phyloP scores from a whole-genome alignment of 2,329 filamentous ascomycete species.

The Fusarium protoensiforme region DNA sequence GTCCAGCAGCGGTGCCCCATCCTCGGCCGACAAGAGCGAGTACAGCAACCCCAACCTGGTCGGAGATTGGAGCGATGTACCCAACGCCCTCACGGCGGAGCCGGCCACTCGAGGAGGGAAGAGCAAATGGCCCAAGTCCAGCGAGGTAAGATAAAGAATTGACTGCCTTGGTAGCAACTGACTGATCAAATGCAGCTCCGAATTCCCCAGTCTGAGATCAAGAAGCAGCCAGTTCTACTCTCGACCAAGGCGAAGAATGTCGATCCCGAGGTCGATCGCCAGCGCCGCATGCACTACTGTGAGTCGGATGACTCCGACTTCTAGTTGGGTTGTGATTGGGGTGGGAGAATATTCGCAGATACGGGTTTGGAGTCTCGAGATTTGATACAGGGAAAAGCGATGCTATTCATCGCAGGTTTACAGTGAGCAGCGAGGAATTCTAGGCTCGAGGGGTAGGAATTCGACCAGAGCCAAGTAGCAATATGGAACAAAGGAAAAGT shows the following conservation, averaged over 20 bases:
- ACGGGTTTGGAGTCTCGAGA: neutral
- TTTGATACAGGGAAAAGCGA: neutral
- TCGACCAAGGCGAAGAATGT: conserved; percentile 15
- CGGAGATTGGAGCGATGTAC: conserved; percentile 15
- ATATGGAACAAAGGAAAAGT: neutral
- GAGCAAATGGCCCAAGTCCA: conserved; percentile 41
- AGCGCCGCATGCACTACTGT: conserved; percentile 33
- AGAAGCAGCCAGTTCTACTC: conserved; percentile 18
- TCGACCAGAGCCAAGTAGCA: neutral
- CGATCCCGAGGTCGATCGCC: conserved; percentile 26
- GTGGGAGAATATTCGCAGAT: neutral
- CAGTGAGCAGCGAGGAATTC: neutral
- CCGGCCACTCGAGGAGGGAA: conserved; percentile 5
- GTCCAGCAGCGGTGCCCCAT: conserved; percentile 27
- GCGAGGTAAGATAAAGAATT: conserved; percentile 24
- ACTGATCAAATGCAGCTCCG: conserved; percentile 18
- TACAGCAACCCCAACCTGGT: conserved; percentile 18
- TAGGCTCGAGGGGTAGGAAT: neutral
- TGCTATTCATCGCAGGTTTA: neutral
- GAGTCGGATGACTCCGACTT: conserved; percentile 39
- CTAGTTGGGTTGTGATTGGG: neutral
- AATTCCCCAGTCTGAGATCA: conserved; percentile 31
- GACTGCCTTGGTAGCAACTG: neutral
- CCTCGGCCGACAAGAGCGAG: neutral
- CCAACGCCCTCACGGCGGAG: neutral